These are phyloP conservation scores for Neopestalotiopsis rosae DNA, from an alignment of 2,329 filamentous ascomycete genomes.

Conservation along the genomic window DNA sequence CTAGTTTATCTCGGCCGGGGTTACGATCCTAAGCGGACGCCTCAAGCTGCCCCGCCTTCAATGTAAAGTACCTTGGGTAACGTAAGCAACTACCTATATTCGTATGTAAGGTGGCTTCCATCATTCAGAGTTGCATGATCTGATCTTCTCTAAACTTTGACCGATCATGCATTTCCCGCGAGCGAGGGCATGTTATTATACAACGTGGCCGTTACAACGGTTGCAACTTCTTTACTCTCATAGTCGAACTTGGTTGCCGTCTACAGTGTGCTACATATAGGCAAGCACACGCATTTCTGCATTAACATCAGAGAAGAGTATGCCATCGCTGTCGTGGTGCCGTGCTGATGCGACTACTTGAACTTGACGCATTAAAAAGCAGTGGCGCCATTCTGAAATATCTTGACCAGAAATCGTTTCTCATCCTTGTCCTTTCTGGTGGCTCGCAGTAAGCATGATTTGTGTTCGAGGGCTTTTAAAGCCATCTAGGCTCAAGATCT, in stretches of 20 bases:
- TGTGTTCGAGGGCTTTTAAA: neutral
- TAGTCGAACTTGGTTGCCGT: too few relatives aligned
- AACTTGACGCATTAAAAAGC: neutral
- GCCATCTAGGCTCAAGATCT: neutral
- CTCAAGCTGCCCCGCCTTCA: neutral
- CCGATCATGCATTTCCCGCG: neutral
- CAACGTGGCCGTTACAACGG: neutral
- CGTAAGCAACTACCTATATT: neutral
- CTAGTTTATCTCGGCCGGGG: neutral
- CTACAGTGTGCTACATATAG: too few relatives aligned
- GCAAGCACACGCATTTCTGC: too few relatives aligned
- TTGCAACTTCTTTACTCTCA: neutral
- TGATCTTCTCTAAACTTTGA: neutral
- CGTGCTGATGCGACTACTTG: neutral
- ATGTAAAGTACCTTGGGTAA: neutral
- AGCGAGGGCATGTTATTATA: neutral
- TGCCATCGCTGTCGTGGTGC: too few relatives aligned
- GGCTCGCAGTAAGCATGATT: neutral
- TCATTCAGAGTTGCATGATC: neutral
- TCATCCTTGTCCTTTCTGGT: neutral
- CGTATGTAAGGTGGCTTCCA: neutral
- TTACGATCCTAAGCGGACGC: neutral
- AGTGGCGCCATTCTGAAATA: neutral
- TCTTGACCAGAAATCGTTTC: neutral
- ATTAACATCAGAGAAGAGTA: too few relatives aligned